phyloP scores from a whole-genome alignment of 2,329 filamentous ascomycete species.

The Chaetomium sp. region DNA sequence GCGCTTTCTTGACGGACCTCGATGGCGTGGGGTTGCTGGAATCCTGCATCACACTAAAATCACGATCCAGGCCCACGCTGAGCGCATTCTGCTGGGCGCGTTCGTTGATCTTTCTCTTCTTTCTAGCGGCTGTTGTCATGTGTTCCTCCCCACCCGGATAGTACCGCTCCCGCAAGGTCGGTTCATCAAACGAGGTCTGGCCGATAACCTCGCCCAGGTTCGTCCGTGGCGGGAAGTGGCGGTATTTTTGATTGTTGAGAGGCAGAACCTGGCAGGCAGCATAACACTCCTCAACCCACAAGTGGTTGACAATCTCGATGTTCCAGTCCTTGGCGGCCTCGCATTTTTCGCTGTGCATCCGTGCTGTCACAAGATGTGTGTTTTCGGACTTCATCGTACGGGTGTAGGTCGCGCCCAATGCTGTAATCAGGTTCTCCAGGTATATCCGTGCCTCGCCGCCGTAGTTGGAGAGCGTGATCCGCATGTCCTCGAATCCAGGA shows the following conservation, averaged over 20 bases:
- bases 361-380: conserved; percentile 89
- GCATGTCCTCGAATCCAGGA: conserved; percentile 67
- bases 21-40: conserved; percentile 19
- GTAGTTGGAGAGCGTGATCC: conserved; percentile 92
- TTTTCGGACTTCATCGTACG: conserved; percentile 95
- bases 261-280: conserved; percentile 74
- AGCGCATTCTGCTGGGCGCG: conserved; percentile 46
- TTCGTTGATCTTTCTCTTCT: conserved; percentile 45
- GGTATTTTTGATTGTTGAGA: conserved; percentile 69
- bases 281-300: conserved; percentile 98
- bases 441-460: conserved; percentile 90
- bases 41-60: conserved; percentile 41
- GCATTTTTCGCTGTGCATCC: conserved; percentile 86
- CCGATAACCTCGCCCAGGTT: conserved; percentile 92
- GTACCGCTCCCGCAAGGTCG: conserved; percentile 57
- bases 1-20: conserved; percentile 10
- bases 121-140: conserved; percentile 37
- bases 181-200: conserved; percentile 71
- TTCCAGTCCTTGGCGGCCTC: conserved; percentile 89
- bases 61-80: conserved; percentile 38
- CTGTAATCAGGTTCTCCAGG: conserved; percentile 82
- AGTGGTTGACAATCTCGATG: conserved; percentile 82
- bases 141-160: conserved; percentile 54
- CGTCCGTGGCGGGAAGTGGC: conserved; percentile 78
- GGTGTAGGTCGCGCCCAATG: conserved; percentile 80